A percentile compares a stretch with the other conserved stretches of the same genome.
phyloP scores from a whole-genome alignment of 768 basidiomycete genomes.

The Panaeolus cyanescens region DNA sequence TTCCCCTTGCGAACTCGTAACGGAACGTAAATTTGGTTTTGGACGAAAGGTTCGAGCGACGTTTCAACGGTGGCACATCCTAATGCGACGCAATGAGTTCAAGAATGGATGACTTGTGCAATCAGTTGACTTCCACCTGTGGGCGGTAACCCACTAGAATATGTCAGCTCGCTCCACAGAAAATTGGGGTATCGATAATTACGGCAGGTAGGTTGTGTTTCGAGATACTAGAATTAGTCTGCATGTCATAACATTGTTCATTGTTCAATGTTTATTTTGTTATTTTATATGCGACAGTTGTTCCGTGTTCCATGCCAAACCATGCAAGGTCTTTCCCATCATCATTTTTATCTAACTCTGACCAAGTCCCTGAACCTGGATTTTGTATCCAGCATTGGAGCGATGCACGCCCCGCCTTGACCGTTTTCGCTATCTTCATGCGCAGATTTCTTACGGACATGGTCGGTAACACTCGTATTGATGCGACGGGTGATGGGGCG shows the following conservation, averaged over 20 bases:
- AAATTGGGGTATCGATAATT: background rate
- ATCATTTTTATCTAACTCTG: slow-evolving; percentile 45
- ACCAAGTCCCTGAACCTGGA: slow-evolving; percentile 53
- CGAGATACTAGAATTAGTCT: background rate
- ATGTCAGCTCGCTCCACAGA: background rate
- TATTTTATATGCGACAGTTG: slow-evolving; percentile 38
- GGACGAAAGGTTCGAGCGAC: slow-evolving; percentile 1
- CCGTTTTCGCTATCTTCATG: slow-evolving; percentile 59
- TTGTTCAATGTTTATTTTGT: slow-evolving; percentile 9
- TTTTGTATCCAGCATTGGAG: slow-evolving; percentile 50
- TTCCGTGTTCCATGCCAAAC: slow-evolving; percentile 69
- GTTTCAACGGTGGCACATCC: background rate
- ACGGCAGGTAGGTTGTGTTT: background rate
- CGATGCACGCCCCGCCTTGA: slow-evolving; percentile 33
- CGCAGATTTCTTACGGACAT: slow-evolving; percentile 70
- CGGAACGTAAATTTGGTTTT: slow-evolving; percentile 3
- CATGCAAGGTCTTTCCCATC: slow-evolving; percentile 63
- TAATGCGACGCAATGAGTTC: background rate
- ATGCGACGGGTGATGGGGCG: background rate
- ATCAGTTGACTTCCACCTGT: background rate
- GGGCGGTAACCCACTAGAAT: background rate
- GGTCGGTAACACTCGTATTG: slow-evolving; percentile 61
- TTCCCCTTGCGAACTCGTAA: background rate
- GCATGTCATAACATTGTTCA: too few species aligned
- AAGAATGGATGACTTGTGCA: background rate